Base-by-base conservation (phyloP, 176 grass and related monocot species). In the Phyllostachys edulis region DNA sequence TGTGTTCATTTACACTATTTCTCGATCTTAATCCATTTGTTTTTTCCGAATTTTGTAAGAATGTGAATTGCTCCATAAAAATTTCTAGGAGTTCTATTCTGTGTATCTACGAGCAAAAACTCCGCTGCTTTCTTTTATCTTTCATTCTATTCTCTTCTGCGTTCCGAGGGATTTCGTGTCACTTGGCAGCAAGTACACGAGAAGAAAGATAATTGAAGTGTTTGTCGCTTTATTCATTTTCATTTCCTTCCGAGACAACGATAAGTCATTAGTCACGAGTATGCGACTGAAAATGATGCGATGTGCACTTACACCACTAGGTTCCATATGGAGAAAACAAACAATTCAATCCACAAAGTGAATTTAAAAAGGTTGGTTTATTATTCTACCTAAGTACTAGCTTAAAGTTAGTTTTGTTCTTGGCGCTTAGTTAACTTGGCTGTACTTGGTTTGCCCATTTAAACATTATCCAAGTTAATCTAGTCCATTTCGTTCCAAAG, bases 211-310 rank as follows among this genome's bases (percentile, higher is more conserved):
- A 69, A 44, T 71, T 78, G 50, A 13, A n/a, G 34, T 39, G 21
- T 42, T 34, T 39, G 76, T 73, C 45, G 12, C n/a, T 56, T 57
- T 72, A 57, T 87, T 29, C 34, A 62, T 18, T 54, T 16, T 0
- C 10, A 10, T 32, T 55, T 80, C 63, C 69, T 36, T 45, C 36
- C n/a, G 67, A 64, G 44, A 71, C 69, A 86, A 6, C n/a, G 46
- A 61, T 26, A 63, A 52, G 47, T 3, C 73, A 16, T 34, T 34
- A 34, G 32, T 34, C 32, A 34, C 2, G 32, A 34, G 32, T 34
- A 34, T 76, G 16, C 45, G 38, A 78, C 77, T 23, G 32, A 65
- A 62, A 38, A n/a, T 83, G 77, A 84, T 32, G 68, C 79, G 87
- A 89, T 37, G 69, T 75, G 80, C 71, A 70, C 12, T 39, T 10